These are phyloP conservation scores for Aspergillus melleus DNA, from an alignment of 2,329 filamentous ascomycete genomes.

Conservation along the genomic window DNA sequence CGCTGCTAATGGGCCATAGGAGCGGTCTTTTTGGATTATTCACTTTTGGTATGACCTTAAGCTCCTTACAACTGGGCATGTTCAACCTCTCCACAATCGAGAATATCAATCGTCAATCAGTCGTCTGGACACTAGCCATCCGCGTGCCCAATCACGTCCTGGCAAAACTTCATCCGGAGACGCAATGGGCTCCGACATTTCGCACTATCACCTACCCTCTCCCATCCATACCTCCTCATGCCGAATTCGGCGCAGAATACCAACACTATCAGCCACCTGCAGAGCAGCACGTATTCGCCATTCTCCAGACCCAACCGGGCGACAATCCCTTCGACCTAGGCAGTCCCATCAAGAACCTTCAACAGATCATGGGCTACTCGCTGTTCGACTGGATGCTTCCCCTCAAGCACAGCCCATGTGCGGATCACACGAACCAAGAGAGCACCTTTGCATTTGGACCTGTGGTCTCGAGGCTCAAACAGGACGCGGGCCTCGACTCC, in stretches of 20 bases:
- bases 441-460: slow-evolving; percentile 70
- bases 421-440: slow-evolving; percentile 62
- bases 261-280: slow-evolving; percentile 41
- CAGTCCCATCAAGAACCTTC: slow-evolving; percentile 65
- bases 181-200: slow-evolving; percentile 34
- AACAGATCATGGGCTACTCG: slow-evolving; percentile 73
- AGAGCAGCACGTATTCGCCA: slow-evolving; percentile 70
- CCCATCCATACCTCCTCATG: slow-evolving; percentile 23
- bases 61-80: slow-evolving; percentile 67
- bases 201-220: slow-evolving; percentile 45
- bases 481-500: slow-evolving; percentile 41
- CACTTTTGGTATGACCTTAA: slow-evolving; percentile 71
- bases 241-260: slow-evolving; percentile 17
- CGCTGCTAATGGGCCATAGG: slow-evolving; percentile 30
- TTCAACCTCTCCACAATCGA: slow-evolving; percentile 85
- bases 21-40: slow-evolving; percentile 78
- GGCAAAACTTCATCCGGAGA: slow-evolving; percentile 37
- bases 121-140: slow-evolving; percentile 73
- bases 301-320: slow-evolving; percentile 69
- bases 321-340: slow-evolving; percentile 88
- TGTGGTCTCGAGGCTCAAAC: slow-evolving; percentile 58
- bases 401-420: slow-evolving; percentile 71
- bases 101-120: slow-evolving; percentile 61
- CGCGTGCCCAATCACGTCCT: slow-evolving; percentile 57
- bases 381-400: slow-evolving; percentile 79